Percentiles rank a stretch among this genome's conserved stretches.
These are phyloP conservation scores for Candida anglica DNA, from an alignment of 805 yeast genomes.

Conservation along the genomic window DNA sequence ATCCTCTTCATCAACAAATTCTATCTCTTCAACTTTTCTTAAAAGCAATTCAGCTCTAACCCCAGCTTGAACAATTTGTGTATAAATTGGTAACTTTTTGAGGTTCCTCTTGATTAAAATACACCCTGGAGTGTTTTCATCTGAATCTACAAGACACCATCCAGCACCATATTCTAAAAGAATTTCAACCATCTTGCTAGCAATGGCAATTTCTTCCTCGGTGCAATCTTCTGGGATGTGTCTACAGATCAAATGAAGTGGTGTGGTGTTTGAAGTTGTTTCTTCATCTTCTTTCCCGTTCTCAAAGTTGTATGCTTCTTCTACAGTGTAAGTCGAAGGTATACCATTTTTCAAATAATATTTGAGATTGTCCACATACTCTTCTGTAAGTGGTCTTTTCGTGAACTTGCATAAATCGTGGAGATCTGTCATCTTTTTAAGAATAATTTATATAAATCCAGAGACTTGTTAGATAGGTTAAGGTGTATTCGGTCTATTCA, in stretches of 20 bases:
- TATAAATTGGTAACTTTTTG: constrained; percentile 35
- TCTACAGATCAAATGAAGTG: constrained; percentile 66
- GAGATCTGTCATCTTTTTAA: constrained; percentile 59
- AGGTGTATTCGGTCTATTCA: too few species aligned
- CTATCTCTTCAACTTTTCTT: constrained; percentile 67
- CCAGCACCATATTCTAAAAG: constrained; percentile 87
- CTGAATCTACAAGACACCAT: constrained; percentile 76
- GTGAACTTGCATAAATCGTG: constrained; percentile 58
- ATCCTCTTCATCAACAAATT: constrained; percentile 46
- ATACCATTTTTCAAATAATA: constrained; percentile 57
- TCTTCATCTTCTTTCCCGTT: constrained; percentile 32
- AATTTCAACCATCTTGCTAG: constrained; percentile 53
- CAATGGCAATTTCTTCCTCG: constrained; percentile 40
- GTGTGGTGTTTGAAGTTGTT: constrained; percentile 59
- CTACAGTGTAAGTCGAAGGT: constrained; percentile 79
- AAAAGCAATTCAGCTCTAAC: constrained; percentile 82
- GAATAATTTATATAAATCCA: too few species aligned
- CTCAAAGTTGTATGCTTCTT: constrained; percentile 63
- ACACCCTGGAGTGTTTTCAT: constrained; percentile 82
- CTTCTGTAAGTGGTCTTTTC: constrained; percentile 47
- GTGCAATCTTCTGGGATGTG: constrained; percentile 45
- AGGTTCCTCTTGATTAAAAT: constrained; percentile 54
- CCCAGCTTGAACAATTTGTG: constrained; percentile 73
- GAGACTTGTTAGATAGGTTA: too few species aligned
- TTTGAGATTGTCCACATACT: constrained; percentile 42